Evolutionary conservation across 2,329 filamentous ascomycete species (phyloP).

Genomic region (Microdochium trichocladiopsis): DNA sequence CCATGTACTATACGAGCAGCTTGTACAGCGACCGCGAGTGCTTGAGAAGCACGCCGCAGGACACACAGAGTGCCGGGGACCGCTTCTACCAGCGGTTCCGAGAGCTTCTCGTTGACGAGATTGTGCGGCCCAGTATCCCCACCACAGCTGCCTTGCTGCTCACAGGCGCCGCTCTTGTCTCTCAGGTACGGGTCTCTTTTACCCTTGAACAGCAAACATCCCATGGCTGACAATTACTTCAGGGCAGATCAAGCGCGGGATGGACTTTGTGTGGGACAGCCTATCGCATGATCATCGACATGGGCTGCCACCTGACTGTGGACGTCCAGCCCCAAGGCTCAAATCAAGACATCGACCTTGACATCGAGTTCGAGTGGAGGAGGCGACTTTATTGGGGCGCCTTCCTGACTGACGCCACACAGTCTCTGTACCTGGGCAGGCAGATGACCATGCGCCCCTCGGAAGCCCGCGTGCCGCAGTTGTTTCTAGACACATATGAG

Average conservation of each 20-base stretch:
- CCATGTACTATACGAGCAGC: slow-evolving; percentile 30
- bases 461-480: slow-evolving; percentile 21
- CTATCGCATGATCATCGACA: slow-evolving; percentile 29
- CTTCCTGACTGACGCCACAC: slow-evolving; percentile 23
- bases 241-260: slow-evolving; percentile 24
- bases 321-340: slow-evolving; percentile 10
- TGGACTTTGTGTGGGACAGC: slow-evolving; percentile 27
- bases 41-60: slow-evolving; percentile 22
- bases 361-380: neutral
- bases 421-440: slow-evolving; percentile 24
- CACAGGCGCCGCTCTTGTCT: slow-evolving; percentile 21
- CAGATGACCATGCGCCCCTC: slow-evolving; percentile 22
- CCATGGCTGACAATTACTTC: too few relatives aligned
- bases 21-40: slow-evolving; percentile 28
- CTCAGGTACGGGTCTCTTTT: too few relatives aligned
- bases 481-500: slow-evolving; percentile 23
- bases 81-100: slow-evolving; percentile 30
- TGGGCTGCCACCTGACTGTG: slow-evolving; percentile 26
- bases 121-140: slow-evolving; percentile 26
- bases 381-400: slow-evolving; percentile 25
- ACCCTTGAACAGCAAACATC: too few relatives aligned
- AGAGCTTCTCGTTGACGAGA: slow-evolving; percentile 23
- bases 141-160: slow-evolving; percentile 26
- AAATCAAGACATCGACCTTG: neutral
- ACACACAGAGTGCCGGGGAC: slow-evolving; percentile 24